Base-by-base conservation (phyloP, 768 basidiomycete genomes). In the Boletus sp. region DNA sequence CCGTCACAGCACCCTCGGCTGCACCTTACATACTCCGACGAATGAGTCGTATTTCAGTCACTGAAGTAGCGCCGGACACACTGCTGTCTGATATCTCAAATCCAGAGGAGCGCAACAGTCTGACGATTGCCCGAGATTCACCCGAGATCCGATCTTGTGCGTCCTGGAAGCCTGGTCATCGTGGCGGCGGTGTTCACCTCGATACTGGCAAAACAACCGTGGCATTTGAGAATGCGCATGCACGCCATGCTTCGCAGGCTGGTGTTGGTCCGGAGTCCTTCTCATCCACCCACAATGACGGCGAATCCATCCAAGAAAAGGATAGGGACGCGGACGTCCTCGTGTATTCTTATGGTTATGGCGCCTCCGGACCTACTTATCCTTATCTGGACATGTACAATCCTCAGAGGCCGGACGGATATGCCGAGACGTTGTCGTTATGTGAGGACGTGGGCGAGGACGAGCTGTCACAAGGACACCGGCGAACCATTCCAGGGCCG, bases 341-440 rank as follows among this genome's bases (percentile, higher is more conserved):
- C 33, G 51, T 50, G 54, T 65, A 62, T 45, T 53, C 64, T 10
- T 70, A 70, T 34, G 70, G 69, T 9, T 70, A 70, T 29, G 69
- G 69, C 1, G 65, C 58, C 25, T 50, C 61, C 3, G 60, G 56
- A 27, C 55, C 61, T 21, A 54, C 62, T 5, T 70, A 70, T 56
- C 69, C 69, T 47, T 70, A 70, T 62, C 60, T 70, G 45, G 70
- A 71, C 47, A 50, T 60, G 55, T 70, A 71, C 49, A 70, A 70
- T 19, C 61, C 68, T 17, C 57, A 46, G 40, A 42, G 51, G 25
- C 45, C 37, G 21, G 42, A 47, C 4, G 21, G 42, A 35, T 44
- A 47, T 7, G 15, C 37, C 32, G 62, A 58, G 17, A 29, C 34
- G 27, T 21, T 50, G 47, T 35, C 54, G 21, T 37, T 48, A 15